phyloP scores from a whole-genome alignment of 192 early-diverging fungal species.

The Kickxella alabastrina region DNA sequence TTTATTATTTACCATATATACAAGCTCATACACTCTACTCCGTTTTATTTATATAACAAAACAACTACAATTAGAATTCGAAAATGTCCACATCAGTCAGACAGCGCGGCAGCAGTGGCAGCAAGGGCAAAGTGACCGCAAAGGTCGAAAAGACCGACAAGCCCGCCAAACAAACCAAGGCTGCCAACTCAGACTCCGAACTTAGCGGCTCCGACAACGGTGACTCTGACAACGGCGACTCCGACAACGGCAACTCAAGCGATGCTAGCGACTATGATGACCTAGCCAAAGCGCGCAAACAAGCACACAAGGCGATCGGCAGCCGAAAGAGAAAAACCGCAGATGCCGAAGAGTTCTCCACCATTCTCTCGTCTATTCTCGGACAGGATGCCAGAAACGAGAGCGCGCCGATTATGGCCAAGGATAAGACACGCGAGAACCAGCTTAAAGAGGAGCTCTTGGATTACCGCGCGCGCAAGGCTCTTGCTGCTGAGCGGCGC shows the following conservation, averaged over 20 bases:
- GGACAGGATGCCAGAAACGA: constrained; percentile 13
- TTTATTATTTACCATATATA: background rate
- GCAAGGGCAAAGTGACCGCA: constrained; percentile 1
- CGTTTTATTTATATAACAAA: background rate
- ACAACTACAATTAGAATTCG: background rate
- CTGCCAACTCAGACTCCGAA: background rate
- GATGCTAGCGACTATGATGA: constrained; percentile 35
- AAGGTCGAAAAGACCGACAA: background rate
- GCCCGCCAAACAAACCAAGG: background rate
- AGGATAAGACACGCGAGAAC: constrained; percentile 75
- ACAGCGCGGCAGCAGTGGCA: background rate
- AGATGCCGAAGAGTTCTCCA: constrained; percentile 34
- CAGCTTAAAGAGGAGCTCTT: constrained; percentile 79
- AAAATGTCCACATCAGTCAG: too few species aligned
- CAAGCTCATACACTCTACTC: background rate
- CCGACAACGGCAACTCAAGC: background rate
- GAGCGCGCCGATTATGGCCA: constrained; percentile 74
- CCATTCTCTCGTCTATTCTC: constrained; percentile 36
- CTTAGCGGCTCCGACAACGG: background rate
- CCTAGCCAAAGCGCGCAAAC: constrained; percentile 20
- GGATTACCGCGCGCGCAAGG: constrained; percentile 77
- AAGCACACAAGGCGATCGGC: constrained; percentile 11
- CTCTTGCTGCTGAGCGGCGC: constrained; percentile 70
- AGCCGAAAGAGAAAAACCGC: constrained; percentile 25
- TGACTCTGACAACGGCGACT: background rate